phyloP scores from a whole-genome alignment of 1,139 yeast genomes.

The Scheffersomyces insectosa region DNA sequence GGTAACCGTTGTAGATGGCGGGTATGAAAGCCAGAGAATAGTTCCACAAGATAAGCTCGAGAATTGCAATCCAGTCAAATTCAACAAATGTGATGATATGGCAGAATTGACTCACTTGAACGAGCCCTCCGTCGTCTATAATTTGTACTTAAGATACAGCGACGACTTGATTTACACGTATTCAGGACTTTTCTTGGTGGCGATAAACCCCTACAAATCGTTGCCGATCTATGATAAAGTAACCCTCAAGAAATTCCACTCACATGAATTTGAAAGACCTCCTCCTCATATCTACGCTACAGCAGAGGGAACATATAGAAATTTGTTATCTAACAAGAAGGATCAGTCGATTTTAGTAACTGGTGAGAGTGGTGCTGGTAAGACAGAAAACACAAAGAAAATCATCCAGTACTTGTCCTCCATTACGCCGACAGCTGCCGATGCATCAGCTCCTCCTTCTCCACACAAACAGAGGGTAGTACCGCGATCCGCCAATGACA shows the following conservation, averaged over 20 bases:
- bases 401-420: slow-evolving; percentile 90
- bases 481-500: slow-evolving; percentile 6
- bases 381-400: slow-evolving; percentile 96
- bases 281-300: slow-evolving; percentile 90
- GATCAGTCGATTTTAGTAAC: slow-evolving; percentile 93
- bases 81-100: slow-evolving; percentile 91
- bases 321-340: slow-evolving; percentile 65
- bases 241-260: slow-evolving; percentile 54
- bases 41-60: slow-evolving; percentile 48
- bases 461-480: slow-evolving; percentile 4
- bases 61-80: slow-evolving; percentile 85
- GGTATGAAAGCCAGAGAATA: slow-evolving; percentile 30
- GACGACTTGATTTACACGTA: slow-evolving; percentile 77
- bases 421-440: slow-evolving; percentile 42
- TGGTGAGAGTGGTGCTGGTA: slow-evolving; percentile 99
- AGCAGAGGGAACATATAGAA: slow-evolving; percentile 84
- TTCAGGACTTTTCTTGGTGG: slow-evolving; percentile 88
- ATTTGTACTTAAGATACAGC: slow-evolving; percentile 71
- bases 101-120: slow-evolving; percentile 92
- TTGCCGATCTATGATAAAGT: slow-evolving; percentile 73
- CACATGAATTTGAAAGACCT: slow-evolving; percentile 47
- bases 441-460: slow-evolving; percentile 4
- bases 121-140: slow-evolving; percentile 91
- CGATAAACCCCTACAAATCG: slow-evolving; percentile 86
- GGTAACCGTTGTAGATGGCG: slow-evolving; percentile 53